Percentiles rank a stretch among this genome's conserved stretches.
phyloP scores from a whole-genome alignment of 176 grass and related monocot genomes.

The Oropetium thomaeum region DNA sequence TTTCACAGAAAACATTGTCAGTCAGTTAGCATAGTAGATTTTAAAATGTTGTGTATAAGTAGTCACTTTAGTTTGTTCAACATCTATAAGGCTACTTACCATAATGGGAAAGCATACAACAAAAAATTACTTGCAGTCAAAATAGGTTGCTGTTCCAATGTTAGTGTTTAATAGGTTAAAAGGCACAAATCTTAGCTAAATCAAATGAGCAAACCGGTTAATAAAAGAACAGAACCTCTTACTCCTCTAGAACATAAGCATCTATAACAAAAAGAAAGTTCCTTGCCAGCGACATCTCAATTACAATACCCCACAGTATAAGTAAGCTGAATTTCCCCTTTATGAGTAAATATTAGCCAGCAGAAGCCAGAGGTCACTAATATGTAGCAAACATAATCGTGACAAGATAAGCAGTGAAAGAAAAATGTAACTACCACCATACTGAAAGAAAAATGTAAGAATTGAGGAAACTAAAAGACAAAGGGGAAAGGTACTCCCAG shows the following conservation, averaged over 20 bases:
- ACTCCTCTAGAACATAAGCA: too few relatives aligned
- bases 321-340: neutral
- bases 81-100: neutral
- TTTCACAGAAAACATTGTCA: slow-evolving; percentile 9
- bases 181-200: neutral
- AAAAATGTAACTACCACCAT: neutral
- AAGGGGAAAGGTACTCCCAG: neutral
- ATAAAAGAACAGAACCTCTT: neutral
- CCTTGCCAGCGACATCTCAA: neutral
- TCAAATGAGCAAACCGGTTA: neutral
- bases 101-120: neutral
- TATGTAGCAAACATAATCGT: neutral
- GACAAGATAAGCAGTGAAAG: neutral
- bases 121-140: neutral
- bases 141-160: neutral
- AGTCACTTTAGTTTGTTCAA: neutral
- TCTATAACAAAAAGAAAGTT: neutral
- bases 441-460: neutral
- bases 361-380: neutral
- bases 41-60: neutral
- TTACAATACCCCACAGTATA: neutral
- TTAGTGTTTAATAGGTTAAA: neutral
- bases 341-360: neutral
- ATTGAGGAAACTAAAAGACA: neutral
- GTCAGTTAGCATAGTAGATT: neutral